A percentile compares a stretch with the other conserved stretches of the same genome.
These are phyloP conservation scores for Microdochium nivale DNA, from an alignment of 2,329 filamentous ascomycete genomes.

Conservation along the genomic window DNA sequence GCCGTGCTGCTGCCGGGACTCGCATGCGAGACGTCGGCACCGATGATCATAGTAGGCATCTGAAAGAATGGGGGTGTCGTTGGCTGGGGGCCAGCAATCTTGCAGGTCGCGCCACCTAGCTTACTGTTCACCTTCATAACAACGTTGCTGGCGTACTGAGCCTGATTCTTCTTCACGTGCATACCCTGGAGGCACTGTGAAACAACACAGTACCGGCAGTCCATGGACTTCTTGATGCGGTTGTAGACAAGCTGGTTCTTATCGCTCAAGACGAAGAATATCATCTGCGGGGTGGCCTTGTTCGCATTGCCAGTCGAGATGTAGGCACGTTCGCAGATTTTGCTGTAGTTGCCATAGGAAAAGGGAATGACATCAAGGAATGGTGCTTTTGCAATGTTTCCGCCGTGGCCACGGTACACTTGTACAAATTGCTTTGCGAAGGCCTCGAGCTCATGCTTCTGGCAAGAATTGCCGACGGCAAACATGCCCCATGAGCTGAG, in stretches of 20 bases:
- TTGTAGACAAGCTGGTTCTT: constrained; percentile 68
- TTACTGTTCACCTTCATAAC: constrained; percentile 97
- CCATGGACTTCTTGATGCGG: constrained; percentile 80
- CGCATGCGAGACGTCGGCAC: constrained; percentile 83
- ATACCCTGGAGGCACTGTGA: constrained; percentile 71
- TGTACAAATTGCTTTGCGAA: constrained; percentile 42
- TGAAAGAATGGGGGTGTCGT: constrained; percentile 30
- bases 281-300: constrained; percentile 57
- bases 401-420: constrained; percentile 41
- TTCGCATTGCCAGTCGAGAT: constrained; percentile 43
- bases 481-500: constrained; percentile 71
- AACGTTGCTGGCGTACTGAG: constrained; percentile 89
- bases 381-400: constrained; percentile 26
- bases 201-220: constrained; percentile 75
- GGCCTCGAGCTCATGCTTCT: constrained; percentile 44
- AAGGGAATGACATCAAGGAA: constrained; percentile 23
- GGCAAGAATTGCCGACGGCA: constrained; percentile 48
- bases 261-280: constrained; percentile 70
- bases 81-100: constrained; percentile 23
- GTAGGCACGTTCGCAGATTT: constrained; percentile 47
- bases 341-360: constrained; percentile 33
- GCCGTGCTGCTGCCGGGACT: constrained; percentile 56
- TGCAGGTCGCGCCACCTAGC: constrained; percentile 71
- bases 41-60: constrained; percentile 71
- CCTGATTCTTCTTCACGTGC: constrained; percentile 61